A percentile compares a stretch with the other conserved stretches of the same genome.
Conservation (phyloP, 768 basidiomycete species). For the Leccinum disarticulatum region DNA sequence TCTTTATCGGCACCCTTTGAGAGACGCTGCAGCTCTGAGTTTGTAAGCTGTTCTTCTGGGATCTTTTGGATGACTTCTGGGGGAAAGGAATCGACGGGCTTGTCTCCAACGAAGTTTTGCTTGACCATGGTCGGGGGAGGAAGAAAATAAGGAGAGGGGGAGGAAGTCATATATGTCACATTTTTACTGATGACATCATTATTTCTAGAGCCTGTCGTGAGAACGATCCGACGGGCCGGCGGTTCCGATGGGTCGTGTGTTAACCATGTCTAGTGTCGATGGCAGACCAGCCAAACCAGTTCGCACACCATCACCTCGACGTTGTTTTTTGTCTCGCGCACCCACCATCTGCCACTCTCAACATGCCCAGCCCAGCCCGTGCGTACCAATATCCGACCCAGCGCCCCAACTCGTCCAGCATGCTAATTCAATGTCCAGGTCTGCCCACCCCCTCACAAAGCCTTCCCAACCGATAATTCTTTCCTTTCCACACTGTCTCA, state of each 20-base stretch:
- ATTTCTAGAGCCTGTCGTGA: no score
- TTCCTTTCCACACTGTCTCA: not conserved
- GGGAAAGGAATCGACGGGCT: conserved; percentile 26
- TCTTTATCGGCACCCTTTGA: no score
- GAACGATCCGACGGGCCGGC: no score
- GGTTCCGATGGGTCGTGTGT: no score
- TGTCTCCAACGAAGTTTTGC: conserved; percentile 31
- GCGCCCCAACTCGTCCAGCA: not conserved
- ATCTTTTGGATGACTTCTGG: conserved; percentile 19
- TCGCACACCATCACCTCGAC: not conserved
- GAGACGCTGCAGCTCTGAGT: no score
- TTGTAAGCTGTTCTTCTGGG: conserved; percentile 12
- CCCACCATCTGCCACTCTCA: not conserved
- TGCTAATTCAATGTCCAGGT: conserved; percentile 11
- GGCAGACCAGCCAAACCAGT: not conserved
- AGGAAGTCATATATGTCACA: no score
- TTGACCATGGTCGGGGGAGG: conserved; percentile 6
- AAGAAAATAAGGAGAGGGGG: no score
- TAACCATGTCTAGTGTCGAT: not conserved
- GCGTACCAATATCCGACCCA: not conserved
- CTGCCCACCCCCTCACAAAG: not conserved
- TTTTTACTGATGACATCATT: conserved; percentile 10
- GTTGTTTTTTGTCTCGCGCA: not conserved
- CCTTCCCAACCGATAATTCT: not conserved
- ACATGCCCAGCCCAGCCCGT: conserved; percentile 2